These are phyloP conservation scores for Begonia loranthoides DNA, from an alignment of 306 rosid genomes.

Conservation along the genomic window DNA sequence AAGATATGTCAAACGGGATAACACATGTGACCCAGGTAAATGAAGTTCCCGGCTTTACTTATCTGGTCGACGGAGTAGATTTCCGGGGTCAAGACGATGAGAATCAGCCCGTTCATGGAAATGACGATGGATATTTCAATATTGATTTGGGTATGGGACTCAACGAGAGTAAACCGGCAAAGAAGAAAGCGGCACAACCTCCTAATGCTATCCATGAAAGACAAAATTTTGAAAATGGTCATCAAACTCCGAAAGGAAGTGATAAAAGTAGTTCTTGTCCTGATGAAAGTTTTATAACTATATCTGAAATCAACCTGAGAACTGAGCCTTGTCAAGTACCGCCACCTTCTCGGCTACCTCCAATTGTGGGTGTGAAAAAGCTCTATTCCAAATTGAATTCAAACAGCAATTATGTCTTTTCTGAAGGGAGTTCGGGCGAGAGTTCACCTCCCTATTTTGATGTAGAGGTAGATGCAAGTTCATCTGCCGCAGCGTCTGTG, in stretches of 20 bases:
- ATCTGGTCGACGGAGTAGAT: constrained; percentile 34
- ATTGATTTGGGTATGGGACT: constrained; percentile 28
- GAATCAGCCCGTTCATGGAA: constrained; percentile 30
- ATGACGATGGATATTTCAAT: constrained; percentile 41
- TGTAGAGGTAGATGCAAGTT: constrained; percentile 71
- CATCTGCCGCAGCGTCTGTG: constrained; percentile 65
- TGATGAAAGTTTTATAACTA: constrained; percentile 35
- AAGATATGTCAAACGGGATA: constrained; percentile 25
- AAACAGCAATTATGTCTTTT: constrained; percentile 20
- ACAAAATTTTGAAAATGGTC: constrained; percentile 24
- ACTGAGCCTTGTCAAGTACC: constrained; percentile 69
- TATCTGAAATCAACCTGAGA: constrained; percentile 70
- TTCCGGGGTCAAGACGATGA: constrained; percentile 17
- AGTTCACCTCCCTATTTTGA: constrained; percentile 67
- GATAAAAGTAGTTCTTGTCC: constrained; percentile 25
- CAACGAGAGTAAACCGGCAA: constrained; percentile 29
- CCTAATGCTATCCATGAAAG: constrained; percentile 19
- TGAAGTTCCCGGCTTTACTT: constrained; percentile 37
- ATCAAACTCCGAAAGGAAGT: constrained; percentile 22
- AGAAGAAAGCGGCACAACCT: constrained; percentile 22
- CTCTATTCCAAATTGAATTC: constrained; percentile 20
- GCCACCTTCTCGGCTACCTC: constrained; percentile 92
- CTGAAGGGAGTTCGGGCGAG: constrained; percentile 35
- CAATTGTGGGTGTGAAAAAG: constrained; percentile 33
- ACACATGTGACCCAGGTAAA: constrained; percentile 25